Base-by-base conservation (phyloP, 176 grass and related monocot species). In the Hordeum marinum region DNA sequence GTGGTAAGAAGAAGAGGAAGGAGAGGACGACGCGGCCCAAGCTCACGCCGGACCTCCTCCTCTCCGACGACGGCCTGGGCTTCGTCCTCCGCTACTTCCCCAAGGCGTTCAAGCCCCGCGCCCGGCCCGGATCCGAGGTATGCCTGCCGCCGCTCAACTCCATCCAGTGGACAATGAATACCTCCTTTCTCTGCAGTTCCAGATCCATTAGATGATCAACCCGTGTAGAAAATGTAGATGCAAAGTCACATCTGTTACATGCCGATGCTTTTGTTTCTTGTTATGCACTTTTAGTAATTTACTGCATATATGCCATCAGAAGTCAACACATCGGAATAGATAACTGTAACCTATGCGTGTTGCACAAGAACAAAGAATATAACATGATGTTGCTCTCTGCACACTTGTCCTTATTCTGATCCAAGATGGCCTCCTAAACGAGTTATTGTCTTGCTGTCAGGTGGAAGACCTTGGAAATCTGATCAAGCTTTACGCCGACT, bases 381-480 rank as follows among this genome's bases (percentile, higher is more conserved):
- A 42, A 26, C 39, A 29, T 45, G 4, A 39, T 72, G 45, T 14
- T 41, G 27, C 11, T 55, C 37, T n/a, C 34, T 37, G 3, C 32
- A 17, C 32, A 8, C 32, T 31, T 17, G 23, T 72, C 20, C 39
- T 76, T 43, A 7, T 57, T 55, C 34, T 46, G 26, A 26, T 82
- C 6, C 42, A 25, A 14, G 20, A 26, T 57, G 8, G 34, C 12
- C 60, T 82, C 25, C 71, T 77, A 46, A 61, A 43, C 5, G 73
- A 45, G 6, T 87, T 45, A 68, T 2, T 82, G 8, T 42, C 13
- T 86, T 80, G 27, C 68, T 64, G 31, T 62, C 81, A 94, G 90
- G 92, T 94, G 43, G 86, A 76, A 2, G 95, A 97, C 82, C 88
- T 94, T 64, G 92, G 87, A n/a, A 94, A 94, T 79, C 84, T 97